Conservation (phyloP, 768 basidiomycete genomes). For the Suillus subalutaceus region DNA sequence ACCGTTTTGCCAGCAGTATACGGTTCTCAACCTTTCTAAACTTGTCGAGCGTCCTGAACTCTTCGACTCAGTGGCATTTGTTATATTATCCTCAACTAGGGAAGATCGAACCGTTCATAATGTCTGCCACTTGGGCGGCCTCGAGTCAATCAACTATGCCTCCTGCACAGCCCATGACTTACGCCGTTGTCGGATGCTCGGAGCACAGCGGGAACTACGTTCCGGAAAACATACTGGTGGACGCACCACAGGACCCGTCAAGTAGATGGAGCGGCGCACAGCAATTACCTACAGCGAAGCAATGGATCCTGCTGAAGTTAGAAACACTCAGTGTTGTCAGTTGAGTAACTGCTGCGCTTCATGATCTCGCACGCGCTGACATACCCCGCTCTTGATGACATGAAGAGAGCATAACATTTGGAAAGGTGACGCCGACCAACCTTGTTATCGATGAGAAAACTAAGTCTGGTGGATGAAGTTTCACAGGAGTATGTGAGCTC, state of each 20-base stretch:
- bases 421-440: slow-evolving; percentile 55
- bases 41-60: not conserved
- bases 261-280: slow-evolving; percentile 80
- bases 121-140: slow-evolving; percentile 11
- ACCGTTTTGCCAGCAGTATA: not conserved
- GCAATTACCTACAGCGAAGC: slow-evolving; percentile 55
- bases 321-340: slow-evolving; percentile 66
- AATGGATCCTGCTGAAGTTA: slow-evolving; percentile 73
- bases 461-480: slow-evolving; percentile 18
- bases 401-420: slow-evolving; percentile 74
- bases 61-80: not conserved
- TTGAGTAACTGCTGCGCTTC: slow-evolving; percentile 42
- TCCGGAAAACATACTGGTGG: slow-evolving; percentile 68
- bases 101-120: not conserved
- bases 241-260: slow-evolving; percentile 62
- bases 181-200: slow-evolving; percentile 62
- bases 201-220: slow-evolving; percentile 72
- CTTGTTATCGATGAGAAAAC: not conserved
- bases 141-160: slow-evolving; percentile 11
- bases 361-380: slow-evolving; percentile 11
- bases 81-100: not conserved
- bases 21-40: not conserved
- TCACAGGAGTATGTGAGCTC: slow-evolving; percentile 29
- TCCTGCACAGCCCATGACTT: slow-evolving; percentile 37
- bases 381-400: slow-evolving; percentile 13